Percentiles rank a stretch among this genome's conserved stretches.
Conservation (phyloP, 768 basidiomycete genomes). For the Leucosporidium yakuticum region DNA sequence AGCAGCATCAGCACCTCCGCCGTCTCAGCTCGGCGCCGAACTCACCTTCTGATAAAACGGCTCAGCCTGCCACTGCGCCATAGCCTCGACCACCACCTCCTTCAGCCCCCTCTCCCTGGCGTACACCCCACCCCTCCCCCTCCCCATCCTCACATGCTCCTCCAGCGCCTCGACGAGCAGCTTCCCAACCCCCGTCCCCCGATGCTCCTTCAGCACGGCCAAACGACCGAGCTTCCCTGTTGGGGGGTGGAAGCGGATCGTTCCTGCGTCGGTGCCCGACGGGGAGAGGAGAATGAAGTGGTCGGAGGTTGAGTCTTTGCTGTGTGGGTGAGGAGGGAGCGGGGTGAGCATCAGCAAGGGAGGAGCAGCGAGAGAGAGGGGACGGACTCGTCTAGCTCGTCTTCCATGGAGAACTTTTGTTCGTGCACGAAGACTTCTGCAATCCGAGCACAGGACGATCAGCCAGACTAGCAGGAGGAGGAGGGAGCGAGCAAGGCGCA, state of each 20-base stretch:
- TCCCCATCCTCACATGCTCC: not conserved
- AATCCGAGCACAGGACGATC: not conserved
- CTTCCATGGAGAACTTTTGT: not conserved
- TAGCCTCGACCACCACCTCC: not conserved
- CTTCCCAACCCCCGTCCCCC: not conserved
- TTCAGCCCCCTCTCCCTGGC: not conserved
- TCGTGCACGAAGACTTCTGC: not conserved
- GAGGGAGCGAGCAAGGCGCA: not conserved
- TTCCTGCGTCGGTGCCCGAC: not conserved
- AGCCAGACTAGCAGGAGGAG: not conserved
- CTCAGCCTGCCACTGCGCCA: not conserved
- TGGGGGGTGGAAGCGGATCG: not conserved
- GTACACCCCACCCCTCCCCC: not conserved
- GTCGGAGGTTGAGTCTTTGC: not conserved
- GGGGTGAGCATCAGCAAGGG: not conserved
- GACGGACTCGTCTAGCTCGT: slow-evolving; percentile 1
- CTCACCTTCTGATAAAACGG: not conserved
- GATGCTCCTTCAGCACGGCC: not conserved
- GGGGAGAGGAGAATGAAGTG: not conserved
- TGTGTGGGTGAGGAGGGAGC: not conserved
- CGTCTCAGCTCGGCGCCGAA: not conserved
- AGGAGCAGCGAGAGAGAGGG: not conserved
- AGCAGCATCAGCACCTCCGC: not conserved
- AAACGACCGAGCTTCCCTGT: not conserved
- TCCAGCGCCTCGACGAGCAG: not conserved